Percentiles rank a stretch among this genome's conserved stretches.
Conservation (phyloP, 2,329 filamentous ascomycete genomes). For the Aspergillus clavatus region DNA sequence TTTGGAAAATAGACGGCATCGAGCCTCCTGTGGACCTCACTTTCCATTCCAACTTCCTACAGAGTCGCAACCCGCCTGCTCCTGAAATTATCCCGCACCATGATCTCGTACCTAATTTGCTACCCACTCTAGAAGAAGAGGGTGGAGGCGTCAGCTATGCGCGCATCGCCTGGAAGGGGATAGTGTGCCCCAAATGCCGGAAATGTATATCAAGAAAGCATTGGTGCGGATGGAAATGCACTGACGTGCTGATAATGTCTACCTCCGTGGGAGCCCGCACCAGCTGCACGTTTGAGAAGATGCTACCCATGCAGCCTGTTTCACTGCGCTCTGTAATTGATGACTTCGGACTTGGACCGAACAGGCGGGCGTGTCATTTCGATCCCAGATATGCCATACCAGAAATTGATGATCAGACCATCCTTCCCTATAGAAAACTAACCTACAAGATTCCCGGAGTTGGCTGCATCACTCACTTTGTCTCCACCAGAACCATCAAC, state of each 20-base stretch:
- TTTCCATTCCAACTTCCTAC: conserved; percentile 57
- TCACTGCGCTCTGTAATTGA: conserved; percentile 32
- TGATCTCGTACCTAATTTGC: conserved; percentile 37
- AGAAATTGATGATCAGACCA: conserved; percentile 26
- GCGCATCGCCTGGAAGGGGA: conserved; percentile 54
- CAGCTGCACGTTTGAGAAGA: conserved; percentile 47
- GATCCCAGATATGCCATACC: conserved; percentile 24
- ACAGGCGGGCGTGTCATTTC: conserved; percentile 23
- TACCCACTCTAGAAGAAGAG: conserved; percentile 35
- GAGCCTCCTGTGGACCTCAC: conserved; percentile 27
- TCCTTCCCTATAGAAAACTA: conserved; percentile 28
- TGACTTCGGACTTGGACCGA: conserved; percentile 26
- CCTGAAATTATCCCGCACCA: conserved; percentile 34
- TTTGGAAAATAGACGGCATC: conserved; percentile 49
- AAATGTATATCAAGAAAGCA: conserved; percentile 57
- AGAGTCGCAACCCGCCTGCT: conserved; percentile 46
- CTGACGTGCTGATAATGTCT: conserved; percentile 12
- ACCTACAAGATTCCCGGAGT: conserved; percentile 29
- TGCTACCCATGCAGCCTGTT: conserved; percentile 18
- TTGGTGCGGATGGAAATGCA: conserved; percentile 61
- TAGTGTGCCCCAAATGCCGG: conserved; percentile 61
- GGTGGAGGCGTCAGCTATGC: conserved; percentile 45
- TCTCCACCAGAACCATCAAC: conserved; percentile 52
- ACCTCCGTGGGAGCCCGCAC: conserved; percentile 29
- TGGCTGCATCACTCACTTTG: conserved; percentile 53